Conservation (phyloP, 352 stramenopile species). For the Pythium plurisporium region DNA sequence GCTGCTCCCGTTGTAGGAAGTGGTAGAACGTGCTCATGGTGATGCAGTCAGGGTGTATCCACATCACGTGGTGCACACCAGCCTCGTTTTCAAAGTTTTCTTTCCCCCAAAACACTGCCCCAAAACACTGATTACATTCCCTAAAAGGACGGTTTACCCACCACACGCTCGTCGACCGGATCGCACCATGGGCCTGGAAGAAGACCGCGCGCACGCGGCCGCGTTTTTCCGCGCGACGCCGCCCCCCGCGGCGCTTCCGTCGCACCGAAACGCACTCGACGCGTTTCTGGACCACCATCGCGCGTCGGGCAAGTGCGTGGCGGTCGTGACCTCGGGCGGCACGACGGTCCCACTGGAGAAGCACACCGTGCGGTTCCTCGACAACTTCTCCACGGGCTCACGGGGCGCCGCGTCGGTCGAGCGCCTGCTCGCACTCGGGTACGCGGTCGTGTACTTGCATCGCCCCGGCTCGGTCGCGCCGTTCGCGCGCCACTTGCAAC, state of each 20-base stretch:
- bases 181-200: constrained; percentile 16
- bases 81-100: too few species aligned
- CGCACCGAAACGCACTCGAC: constrained; percentile 40
- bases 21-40: too few species aligned
- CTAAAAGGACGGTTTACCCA: too few species aligned
- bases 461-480: constrained; percentile 82
- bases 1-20: too few species aligned
- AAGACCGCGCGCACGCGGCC: constrained; percentile 23
- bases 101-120: too few species aligned
- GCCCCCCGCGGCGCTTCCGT: constrained; percentile 30
- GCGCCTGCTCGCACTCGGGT: constrained; percentile 83
- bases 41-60: too few species aligned
- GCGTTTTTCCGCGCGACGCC: constrained; percentile 56
- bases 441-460: constrained; percentile 96
- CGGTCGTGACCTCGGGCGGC: constrained; percentile 93
- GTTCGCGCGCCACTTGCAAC: constrained; percentile 76
- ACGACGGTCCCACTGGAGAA: constrained; percentile 94
- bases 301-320: constrained; percentile 76
- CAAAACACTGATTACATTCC: too few species aligned
- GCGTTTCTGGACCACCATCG: constrained; percentile 63
- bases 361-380: constrained; percentile 95
- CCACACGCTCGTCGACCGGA: too few species aligned
- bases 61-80: too few species aligned
- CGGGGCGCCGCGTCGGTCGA: constrained; percentile 81
- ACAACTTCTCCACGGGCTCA: constrained; percentile 97